Percentiles rank a stretch among this genome's conserved stretches.
These are phyloP conservation scores for Zarea fungicola DNA, from an alignment of 2,329 filamentous ascomycete genomes.

Conservation along the genomic window DNA sequence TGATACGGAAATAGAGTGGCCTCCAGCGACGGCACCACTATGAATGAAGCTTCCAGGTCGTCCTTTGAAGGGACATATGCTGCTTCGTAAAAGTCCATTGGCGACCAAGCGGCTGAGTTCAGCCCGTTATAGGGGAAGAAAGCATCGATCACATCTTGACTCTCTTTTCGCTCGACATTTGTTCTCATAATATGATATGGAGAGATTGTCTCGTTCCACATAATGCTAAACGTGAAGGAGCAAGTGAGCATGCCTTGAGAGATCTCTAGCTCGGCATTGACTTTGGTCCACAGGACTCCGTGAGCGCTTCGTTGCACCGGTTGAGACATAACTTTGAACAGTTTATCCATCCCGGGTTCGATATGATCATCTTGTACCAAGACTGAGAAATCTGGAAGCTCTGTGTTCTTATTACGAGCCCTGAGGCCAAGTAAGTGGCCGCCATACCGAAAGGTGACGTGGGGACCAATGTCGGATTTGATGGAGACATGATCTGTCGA, in stretches of 20 bases:
- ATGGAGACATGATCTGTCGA: constrained; percentile 9
- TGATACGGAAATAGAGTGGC: constrained; percentile 67
- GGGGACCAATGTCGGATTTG: constrained; percentile 18
- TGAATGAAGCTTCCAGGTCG: constrained; percentile 31
- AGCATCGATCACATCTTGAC: constrained; percentile 30
- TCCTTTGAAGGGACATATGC: constrained; percentile 55
- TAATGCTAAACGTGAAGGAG: constrained; percentile 30
- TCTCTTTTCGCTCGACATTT: constrained; percentile 25
- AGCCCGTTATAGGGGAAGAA: constrained; percentile 25
- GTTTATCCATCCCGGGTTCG: constrained; percentile 9
- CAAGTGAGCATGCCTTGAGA: constrained; percentile 5
- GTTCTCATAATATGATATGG: constrained; percentile 27
- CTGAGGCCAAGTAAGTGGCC: background rate
- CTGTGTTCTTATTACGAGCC: constrained; percentile 1
- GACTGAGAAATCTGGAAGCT: background rate
- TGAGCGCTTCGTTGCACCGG: constrained; percentile 10
- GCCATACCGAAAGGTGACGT: constrained; percentile 3
- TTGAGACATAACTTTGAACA: constrained; percentile 14
- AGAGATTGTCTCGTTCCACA: constrained; percentile 38
- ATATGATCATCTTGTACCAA: background rate
- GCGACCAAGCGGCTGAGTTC: constrained; percentile 30
- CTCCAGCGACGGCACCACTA: constrained; percentile 39
- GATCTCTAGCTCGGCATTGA: constrained; percentile 21
- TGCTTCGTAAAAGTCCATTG: constrained; percentile 62
- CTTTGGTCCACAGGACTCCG: constrained; percentile 32